These are phyloP conservation scores for Neonectria faginata DNA, from an alignment of 2,329 filamentous ascomycete genomes.

Conservation along the genomic window DNA sequence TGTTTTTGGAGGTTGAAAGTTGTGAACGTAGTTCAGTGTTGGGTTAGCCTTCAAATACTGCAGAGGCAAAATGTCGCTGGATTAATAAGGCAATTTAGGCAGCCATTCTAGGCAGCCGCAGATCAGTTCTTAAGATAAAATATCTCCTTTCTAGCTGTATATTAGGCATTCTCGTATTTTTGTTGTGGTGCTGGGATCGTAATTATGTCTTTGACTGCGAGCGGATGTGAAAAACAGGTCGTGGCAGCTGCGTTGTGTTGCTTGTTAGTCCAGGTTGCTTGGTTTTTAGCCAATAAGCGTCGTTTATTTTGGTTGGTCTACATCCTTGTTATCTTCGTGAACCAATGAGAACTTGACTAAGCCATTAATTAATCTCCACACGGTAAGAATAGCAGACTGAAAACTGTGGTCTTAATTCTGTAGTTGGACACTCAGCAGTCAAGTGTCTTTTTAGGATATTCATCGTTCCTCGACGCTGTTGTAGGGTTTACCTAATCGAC, in stretches of 20 bases:
- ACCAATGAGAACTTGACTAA: not conserved
- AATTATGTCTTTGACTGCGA: not conserved
- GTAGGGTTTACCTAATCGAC: no score
- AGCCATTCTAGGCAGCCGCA: not conserved
- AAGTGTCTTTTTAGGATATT: no score
- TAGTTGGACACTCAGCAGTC: no score
- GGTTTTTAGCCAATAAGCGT: not conserved
- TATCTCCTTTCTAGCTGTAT: not conserved
- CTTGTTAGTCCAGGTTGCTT: not conserved
- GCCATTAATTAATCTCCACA: no score
- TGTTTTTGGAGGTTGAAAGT: not conserved
- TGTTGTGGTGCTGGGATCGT: no score
- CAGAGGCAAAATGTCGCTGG: not conserved
- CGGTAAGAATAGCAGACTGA: no score
- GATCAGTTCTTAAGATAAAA: no score
- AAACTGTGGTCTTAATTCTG: no score
- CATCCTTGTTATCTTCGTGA: not conserved
- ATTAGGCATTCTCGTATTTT: no score
- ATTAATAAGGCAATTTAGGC: not conserved
- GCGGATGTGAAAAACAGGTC: no score
- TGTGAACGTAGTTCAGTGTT: no score
- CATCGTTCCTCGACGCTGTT: no score
- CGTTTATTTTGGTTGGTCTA: not conserved
- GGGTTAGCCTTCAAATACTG: not conserved
- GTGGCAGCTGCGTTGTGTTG: not conserved